Base-by-base conservation (phyloP, 2,329 filamentous ascomycete species). In the Elsinoe batatas region DNA sequence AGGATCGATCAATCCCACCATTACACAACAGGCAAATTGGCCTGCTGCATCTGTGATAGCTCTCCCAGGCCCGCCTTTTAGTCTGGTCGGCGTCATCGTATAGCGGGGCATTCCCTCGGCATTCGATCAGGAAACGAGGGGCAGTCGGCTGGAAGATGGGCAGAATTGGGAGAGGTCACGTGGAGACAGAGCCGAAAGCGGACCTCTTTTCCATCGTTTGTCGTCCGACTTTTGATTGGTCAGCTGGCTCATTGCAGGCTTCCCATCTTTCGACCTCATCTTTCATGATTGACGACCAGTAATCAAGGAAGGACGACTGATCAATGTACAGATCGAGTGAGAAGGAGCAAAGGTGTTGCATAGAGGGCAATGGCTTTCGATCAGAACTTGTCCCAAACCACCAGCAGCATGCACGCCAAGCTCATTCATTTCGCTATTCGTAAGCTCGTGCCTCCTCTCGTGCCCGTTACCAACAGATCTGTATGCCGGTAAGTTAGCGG, bases 81-180 rank as follows among this genome's bases (percentile, higher is more conserved):
- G 33, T 22, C 18, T 33, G 37, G 47, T 37, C 47, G 33, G 47
- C 47, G 47, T 51, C 47, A 51, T 51, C 17, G 17, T 11, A 26
- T 51, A 33, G 47, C 47, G 47, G 47, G 47, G 47, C 47, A 37
- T 13, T 38, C 44, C 26, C 44, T 51, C 47, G 47, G 47, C 47
- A 51, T 30, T 30, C 26, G 26, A 30, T 17, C 40, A 44, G n/a
- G 32, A 51, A 35, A 32, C 20, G 47, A 51, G 47, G 47, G 47
- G 33, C 47, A 51, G 47, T 10, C n/a, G 46, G 20, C 26, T 18
- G 38, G n/a, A 38, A 38, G 15, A 17, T n/a, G 36, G 26, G 26
- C 26, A 30, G 7, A 30, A 30, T 30, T 30, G 4, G 4, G 7
- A 30, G 15, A 7, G 15, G 20, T 18, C 13, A 18, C 37, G 13